Base-by-base conservation (phyloP, 768 basidiomycete genomes). In the Termitomyces sp. region DNA sequence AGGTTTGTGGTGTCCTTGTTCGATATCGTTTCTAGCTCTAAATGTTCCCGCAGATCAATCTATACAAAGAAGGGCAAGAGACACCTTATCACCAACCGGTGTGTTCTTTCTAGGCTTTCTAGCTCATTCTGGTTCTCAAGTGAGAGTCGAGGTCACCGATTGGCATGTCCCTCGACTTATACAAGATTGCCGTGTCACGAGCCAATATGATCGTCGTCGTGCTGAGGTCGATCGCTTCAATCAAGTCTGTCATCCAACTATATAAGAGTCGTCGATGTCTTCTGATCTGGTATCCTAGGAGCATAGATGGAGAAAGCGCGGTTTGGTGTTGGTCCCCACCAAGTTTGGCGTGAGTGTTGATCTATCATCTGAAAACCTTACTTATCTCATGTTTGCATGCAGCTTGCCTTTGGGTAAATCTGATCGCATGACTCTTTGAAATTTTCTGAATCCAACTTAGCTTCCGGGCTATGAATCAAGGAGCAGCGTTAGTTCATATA, bases 61-160 rank as follows among this genome's bases (percentile, higher is more conserved):
- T 60, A 22, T 60, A 60, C 22, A 60, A 60, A 31, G 59, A 60
- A 52, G 59, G 59, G 18, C 55, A 60, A 51, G 59, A 60, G 54
- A 60, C 59, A 7, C 59, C 55, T 13, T 60, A 60, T 22, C 59
- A 54, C 22, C 59, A 60, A 35, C 44, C 38, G 47, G 58, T 59
- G 16, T 49, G 49, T 31, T 12, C 16, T 25, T 29, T 33, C 9
- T 31, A 15, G 29, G 23, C 9, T 41, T 40, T 11, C 7, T 52
- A 5, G 7, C 18, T 9, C 9, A 12, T 16, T 7, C 16, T 18
- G 12, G 5, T 35, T 10, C 32, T 35, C 13, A 42, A 15, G 16
- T 16, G 13, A 25, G 18, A 22, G n/a, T 3, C 35, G 33, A 60
- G 59, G 56, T 60, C 31, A 55, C 56, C n/a, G 59, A 60, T n/a